These are phyloP conservation scores for Penicillium herquei DNA, from an alignment of 495 filamentous ascomycete species.

Conservation along the genomic window DNA sequence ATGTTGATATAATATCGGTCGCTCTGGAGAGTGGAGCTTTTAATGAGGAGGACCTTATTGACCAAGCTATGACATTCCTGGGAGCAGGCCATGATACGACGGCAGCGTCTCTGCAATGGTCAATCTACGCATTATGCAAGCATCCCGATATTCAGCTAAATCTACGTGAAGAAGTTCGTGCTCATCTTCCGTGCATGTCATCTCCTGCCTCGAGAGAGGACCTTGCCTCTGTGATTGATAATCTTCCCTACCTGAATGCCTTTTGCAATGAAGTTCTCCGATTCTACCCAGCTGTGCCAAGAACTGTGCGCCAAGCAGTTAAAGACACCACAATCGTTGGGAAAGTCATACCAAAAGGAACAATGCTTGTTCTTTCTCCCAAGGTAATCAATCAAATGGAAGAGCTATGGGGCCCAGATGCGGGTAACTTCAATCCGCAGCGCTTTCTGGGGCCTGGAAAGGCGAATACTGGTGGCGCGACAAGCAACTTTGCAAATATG, in stretches of 20 bases:
- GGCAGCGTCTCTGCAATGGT: slow-evolving; percentile 22
- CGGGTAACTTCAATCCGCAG: slow-evolving; percentile 43
- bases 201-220: neutral
- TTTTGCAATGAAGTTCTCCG: slow-evolving; percentile 51
- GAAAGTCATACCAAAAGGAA: slow-evolving; percentile 44
- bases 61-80: slow-evolving; percentile 80
- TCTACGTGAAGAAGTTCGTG: slow-evolving; percentile 19
- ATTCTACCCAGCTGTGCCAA: slow-evolving; percentile 50
- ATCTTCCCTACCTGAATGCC: slow-evolving; percentile 46
- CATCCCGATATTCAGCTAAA: slow-evolving; percentile 17
- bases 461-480: slow-evolving; percentile 39
- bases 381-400: slow-evolving; percentile 41
- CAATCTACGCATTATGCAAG: slow-evolving; percentile 18
- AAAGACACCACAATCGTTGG: slow-evolving; percentile 45
- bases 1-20: slow-evolving; percentile 60
- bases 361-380: slow-evolving; percentile 42
- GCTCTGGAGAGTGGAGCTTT: slow-evolving; percentile 65
- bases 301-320: slow-evolving; percentile 47
- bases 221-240: neutral
- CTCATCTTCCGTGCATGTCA: neutral
- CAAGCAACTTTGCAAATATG: slow-evolving; percentile 47
- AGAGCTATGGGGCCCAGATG: slow-evolving; percentile 41
- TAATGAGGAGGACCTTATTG: slow-evolving; percentile 61
- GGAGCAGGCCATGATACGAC: slow-evolving; percentile 68
- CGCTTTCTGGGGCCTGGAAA: slow-evolving; percentile 50